Base-by-base conservation (phyloP, 306 rosid genomes). In the Purshia tridentata region DNA sequence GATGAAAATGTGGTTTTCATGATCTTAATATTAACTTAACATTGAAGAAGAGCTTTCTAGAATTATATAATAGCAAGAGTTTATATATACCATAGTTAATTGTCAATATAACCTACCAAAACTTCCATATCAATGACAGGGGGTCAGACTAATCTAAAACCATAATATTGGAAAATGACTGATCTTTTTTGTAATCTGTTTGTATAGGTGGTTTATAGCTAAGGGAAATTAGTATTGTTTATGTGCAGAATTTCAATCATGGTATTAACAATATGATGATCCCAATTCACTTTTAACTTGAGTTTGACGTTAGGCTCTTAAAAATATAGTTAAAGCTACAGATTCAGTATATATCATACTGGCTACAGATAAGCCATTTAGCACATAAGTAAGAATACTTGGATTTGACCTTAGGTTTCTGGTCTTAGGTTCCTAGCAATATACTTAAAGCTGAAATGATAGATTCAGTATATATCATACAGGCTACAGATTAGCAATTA, bases 271-370 rank as follows among this genome's bases (percentile, higher is more conserved):
- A 39, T 37, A 48, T 16, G 16, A 64, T 64, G 37, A 44, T 64
- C 54, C 18, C 69, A 64, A 4, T 75, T 66, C 65, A 12, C 67
- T 4, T 75, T 40, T 56, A 65, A 65, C 41, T 49, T 23, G 45
- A 8, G 37, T 1, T 48, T 46, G 40, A 39, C 42, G 14, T 66
- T 42, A 29, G 35, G 35, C 35, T 42, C 60, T 54, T 45, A 55
- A 8, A 35, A 53, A 39, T 29, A 23, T 39, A 40, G 37, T 59
- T 47, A 0, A 57, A 45, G 23, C 55, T 59, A 35, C 11, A 23
- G 41, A 13, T 45, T 45, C 42, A 5, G 42, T 29, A 4, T 29
- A 29, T 13, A 65, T 52, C 37, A 40, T 53, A 53, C 39, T 0
- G 42, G 42, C 42, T 20, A 53, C 35, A 57, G 61, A 19, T 63